These are phyloP conservation scores for Harringtonia aguacate DNA, from an alignment of 2,329 filamentous ascomycete genomes.

Conservation along the genomic window DNA sequence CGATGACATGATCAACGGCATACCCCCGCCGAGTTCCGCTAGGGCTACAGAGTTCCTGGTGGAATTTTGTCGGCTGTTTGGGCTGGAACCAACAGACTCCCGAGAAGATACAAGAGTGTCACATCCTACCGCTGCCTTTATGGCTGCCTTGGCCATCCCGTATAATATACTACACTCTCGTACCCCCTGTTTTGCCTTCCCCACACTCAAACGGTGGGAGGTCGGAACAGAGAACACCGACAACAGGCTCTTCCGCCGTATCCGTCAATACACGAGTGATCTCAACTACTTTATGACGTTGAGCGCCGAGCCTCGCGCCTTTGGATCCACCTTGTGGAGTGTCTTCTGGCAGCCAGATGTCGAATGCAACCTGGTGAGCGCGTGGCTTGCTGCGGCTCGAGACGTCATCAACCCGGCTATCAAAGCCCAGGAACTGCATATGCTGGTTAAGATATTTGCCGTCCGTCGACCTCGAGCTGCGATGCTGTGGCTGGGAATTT, in stretches of 20 bases:
- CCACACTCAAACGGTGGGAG: background rate
- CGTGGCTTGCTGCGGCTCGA: conserved; percentile 16
- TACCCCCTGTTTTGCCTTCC: background rate
- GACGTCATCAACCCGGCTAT: conserved; percentile 14
- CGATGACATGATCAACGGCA: background rate
- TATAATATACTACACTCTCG: background rate
- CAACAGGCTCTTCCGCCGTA: background rate
- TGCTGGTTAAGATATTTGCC: conserved; percentile 15
- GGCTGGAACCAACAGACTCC: background rate
- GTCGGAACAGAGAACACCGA: background rate
- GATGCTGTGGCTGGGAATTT: conserved; percentile 19
- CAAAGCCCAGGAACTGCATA: conserved; percentile 13
- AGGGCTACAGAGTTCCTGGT: background rate
- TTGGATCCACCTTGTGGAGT: conserved; percentile 19
- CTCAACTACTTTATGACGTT: conserved; percentile 20
- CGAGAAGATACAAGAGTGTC: background rate
- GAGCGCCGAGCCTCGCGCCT: conserved; percentile 16
- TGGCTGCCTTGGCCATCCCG: background rate
- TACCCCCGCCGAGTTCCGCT: background rate
- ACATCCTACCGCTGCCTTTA: background rate
- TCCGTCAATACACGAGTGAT: conserved; percentile 5
- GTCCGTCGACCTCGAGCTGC: conserved; percentile 17
- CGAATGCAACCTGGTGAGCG: conserved; percentile 19
- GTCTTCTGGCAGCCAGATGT: conserved; percentile 21
- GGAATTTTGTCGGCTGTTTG: background rate